Percentiles rank a stretch among this genome's conserved stretches.
Conservation (phyloP, 352 stramenopile genomes). For the Globisporangium spinosum region DNA sequence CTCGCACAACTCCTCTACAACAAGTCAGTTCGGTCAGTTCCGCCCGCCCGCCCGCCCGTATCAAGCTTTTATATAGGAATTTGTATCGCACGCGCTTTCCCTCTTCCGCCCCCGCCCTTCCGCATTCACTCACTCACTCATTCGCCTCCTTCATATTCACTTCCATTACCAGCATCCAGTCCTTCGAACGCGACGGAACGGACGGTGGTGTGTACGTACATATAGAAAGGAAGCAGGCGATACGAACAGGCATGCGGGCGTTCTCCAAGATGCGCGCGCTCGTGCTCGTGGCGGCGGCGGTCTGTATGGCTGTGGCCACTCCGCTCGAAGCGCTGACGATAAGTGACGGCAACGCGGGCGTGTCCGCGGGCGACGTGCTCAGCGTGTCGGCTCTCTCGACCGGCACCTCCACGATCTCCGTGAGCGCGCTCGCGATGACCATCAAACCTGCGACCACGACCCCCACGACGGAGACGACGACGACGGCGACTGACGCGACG, state of each 20-base stretch:
- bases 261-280: constrained; percentile 10
- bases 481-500: constrained; percentile 6
- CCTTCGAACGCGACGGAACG: not conserved
- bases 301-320: not conserved
- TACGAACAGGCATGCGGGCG: constrained; percentile 9
- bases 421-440: constrained; percentile 16
- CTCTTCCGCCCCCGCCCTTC: not conserved
- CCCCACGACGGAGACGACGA: not conserved
- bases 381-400: constrained; percentile 10
- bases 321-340: not conserved
- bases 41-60: not conserved
- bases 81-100: constrained; percentile 6
- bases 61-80: not conserved
- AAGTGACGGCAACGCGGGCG: constrained; percentile 7
- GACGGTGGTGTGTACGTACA: not conserved
- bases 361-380: constrained; percentile 13
- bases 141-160: not conserved
- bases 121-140: constrained; percentile 3
- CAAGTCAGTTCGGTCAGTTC: constrained; percentile 9
- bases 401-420: not conserved
- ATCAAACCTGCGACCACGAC: not conserved
- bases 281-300: constrained; percentile 6
- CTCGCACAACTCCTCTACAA: constrained; percentile 1
- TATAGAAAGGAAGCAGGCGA: not conserved
- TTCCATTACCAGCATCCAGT: not conserved